Conservation (phyloP, 345 rosid genomes). For the Turritis glabra region DNA sequence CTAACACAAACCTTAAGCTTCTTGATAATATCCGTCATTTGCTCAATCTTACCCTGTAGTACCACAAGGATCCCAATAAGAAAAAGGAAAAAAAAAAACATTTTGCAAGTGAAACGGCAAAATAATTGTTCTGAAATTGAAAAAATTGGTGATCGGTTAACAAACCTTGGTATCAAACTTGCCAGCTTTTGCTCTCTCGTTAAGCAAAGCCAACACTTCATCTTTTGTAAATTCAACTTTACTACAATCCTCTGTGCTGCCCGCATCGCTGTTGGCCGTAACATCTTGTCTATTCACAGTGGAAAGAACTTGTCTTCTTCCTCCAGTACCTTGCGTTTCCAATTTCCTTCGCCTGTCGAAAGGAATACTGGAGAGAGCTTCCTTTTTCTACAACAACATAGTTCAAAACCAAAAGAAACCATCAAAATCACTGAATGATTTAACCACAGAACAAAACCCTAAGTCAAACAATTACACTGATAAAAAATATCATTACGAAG, state of each 20-base stretch:
- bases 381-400: slow-evolving; percentile 54
- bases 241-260: slow-evolving; percentile 47
- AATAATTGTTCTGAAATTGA: background rate
- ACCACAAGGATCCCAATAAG: background rate
- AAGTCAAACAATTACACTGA: background rate
- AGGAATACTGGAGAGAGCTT: slow-evolving; percentile 47
- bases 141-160: background rate
- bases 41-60: slow-evolving; percentile 64
- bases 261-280: slow-evolving; percentile 42
- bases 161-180: slow-evolving; percentile 82
- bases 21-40: slow-evolving; percentile 54
- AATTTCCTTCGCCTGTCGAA: slow-evolving; percentile 68
- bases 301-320: slow-evolving; percentile 59
- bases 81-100: background rate
- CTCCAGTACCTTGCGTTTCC: slow-evolving; percentile 43
- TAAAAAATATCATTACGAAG: background rate
- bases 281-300: slow-evolving; percentile 57
- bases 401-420: slow-evolving; percentile 14
- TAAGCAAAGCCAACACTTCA: slow-evolving; percentile 71
- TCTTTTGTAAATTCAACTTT: slow-evolving; percentile 67
- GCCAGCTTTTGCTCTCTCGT: slow-evolving; percentile 64
- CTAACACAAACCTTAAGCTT: slow-evolving; percentile 72
- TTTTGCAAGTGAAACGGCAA: background rate
- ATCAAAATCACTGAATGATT: background rate
- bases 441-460: background rate